phyloP scores from a whole-genome alignment of 768 basidiomycete species.

The Psilocybe azurescens region DNA sequence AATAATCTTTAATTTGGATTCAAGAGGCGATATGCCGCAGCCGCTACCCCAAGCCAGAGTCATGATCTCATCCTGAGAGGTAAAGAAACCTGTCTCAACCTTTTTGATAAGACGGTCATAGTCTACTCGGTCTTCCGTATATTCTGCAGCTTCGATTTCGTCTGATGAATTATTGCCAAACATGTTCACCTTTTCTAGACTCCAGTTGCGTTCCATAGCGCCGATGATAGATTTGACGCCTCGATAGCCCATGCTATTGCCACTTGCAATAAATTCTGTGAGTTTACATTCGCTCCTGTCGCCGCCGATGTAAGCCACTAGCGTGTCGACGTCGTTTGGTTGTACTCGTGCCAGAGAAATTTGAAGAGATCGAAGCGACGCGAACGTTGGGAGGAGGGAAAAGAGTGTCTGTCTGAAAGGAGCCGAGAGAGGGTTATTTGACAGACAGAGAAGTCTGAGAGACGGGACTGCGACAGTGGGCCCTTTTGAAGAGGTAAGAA shows the following conservation, averaged over 20 bases:
- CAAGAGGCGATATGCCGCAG: conserved; percentile 1
- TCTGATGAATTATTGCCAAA: conserved; percentile 17
- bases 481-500: not conserved
- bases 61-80: not conserved
- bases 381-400: conserved; percentile 13
- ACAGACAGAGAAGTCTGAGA: conserved; percentile 11
- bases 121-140: not conserved
- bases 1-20: conserved; percentile 11
- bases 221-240: conserved; percentile 17
- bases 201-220: conserved; percentile 20
- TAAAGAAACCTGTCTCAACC: not conserved
- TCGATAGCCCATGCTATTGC: conserved; percentile 21
- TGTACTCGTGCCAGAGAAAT: conserved; percentile 20
- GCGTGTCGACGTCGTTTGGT: conserved; percentile 7
- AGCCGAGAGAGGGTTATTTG: conserved; percentile 23
- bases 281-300: conserved; percentile 16
- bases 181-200: conserved; percentile 22
- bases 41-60: conserved; percentile 11
- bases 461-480: conserved; percentile 2
- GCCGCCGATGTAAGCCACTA: conserved; percentile 15
- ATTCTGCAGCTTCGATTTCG: not conserved
- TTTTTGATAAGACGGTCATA: not conserved
- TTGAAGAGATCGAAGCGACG: conserved; percentile 11
- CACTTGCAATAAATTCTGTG: conserved; percentile 19
- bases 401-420: conserved; percentile 20